These are phyloP conservation scores for Escovopsis sp. DNA, from an alignment of 2,329 filamentous ascomycete genomes.

Conservation along the genomic window DNA sequence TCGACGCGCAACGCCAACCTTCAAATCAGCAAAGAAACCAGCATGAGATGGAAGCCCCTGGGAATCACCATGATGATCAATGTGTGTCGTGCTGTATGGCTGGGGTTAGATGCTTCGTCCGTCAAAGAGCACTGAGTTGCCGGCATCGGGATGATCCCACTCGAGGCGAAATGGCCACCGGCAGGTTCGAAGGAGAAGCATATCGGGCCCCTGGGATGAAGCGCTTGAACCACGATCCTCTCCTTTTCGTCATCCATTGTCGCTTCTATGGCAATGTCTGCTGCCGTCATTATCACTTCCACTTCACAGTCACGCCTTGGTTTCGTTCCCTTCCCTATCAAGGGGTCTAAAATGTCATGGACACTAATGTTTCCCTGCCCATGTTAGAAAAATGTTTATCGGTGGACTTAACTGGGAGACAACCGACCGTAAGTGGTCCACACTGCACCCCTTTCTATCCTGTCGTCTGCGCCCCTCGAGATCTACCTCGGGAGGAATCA, in stretches of 20 bases:
- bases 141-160: too few relatives aligned
- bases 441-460: not conserved
- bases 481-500: too few relatives aligned
- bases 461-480: too few relatives aligned
- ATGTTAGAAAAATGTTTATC: slow-evolving; percentile 95
- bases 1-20: not conserved
- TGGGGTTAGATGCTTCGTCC: not conserved
- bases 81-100: not conserved
- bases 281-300: not conserved
- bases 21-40: not conserved
- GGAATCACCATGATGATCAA: not conserved
- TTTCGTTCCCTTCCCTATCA: slow-evolving; percentile 1
- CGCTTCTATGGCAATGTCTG: not conserved
- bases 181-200: not conserved
- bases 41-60: not conserved
- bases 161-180: not conserved
- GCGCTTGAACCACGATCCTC: not conserved
- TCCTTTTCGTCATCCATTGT: not conserved
- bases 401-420: slow-evolving; percentile 98
- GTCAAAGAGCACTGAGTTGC: not conserved
- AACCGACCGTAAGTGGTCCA: slow-evolving; percentile 65
- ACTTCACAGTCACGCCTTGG: not conserved
- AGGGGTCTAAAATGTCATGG: too few relatives aligned
- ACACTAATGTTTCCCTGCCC: too few relatives aligned
- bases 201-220: not conserved